Conservation (phyloP, 345 rosid species). For the Citrus inodora region DNA sequence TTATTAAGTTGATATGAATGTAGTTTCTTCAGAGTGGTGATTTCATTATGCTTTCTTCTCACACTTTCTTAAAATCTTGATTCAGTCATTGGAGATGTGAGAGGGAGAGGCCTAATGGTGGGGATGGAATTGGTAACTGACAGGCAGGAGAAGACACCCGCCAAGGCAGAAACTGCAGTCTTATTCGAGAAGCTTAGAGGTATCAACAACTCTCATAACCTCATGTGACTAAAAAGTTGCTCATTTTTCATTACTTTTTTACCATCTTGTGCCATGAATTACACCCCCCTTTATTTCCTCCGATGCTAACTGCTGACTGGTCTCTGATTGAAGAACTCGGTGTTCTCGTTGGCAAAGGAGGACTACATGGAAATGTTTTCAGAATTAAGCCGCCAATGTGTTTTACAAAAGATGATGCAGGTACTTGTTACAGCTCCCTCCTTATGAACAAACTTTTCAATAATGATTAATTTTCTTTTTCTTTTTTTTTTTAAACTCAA, state of each 20-base stretch:
- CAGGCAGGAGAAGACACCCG: slow-evolving; percentile 75
- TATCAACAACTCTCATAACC: slow-evolving; percentile 13
- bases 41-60: background rate
- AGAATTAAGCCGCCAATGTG: slow-evolving; percentile 96
- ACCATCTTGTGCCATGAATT: background rate
- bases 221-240: background rate
- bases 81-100: slow-evolving; percentile 84
- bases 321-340: slow-evolving; percentile 58
- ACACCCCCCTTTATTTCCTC: background rate
- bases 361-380: slow-evolving; percentile 83
- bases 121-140: slow-evolving; percentile 84
- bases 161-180: slow-evolving; percentile 74
- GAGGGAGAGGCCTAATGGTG: slow-evolving; percentile 92
- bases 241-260: background rate
- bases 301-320: slow-evolving; percentile 3
- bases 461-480: too few relatives aligned
- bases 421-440: slow-evolving; percentile 28
- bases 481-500: background rate
- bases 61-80: background rate
- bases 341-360: slow-evolving; percentile 84
- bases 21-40: background rate
- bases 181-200: slow-evolving; percentile 87
- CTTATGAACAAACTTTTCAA: background rate
- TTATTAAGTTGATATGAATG: background rate
- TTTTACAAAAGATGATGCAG: slow-evolving; percentile 87